These are phyloP conservation scores for Pulveroboletus sp. DNA, from an alignment of 768 basidiomycete species.

Conservation along the genomic window DNA sequence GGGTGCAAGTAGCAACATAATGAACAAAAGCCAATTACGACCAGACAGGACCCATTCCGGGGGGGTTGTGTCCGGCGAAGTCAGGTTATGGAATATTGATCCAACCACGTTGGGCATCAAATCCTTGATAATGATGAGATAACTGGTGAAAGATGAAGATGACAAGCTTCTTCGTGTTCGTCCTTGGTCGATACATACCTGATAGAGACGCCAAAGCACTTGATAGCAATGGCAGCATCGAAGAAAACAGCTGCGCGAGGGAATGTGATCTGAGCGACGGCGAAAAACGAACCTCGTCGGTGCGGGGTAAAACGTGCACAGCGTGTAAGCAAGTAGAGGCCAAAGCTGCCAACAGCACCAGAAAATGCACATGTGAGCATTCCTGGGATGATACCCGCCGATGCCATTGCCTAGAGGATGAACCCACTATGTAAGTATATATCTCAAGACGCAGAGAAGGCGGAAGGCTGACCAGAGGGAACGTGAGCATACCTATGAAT, in stretches of 20 bases:
- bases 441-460: background rate
- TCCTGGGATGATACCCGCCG: constrained; percentile 85
- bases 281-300: constrained; percentile 77
- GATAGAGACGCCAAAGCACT: constrained; percentile 95
- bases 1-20: constrained; percentile 74
- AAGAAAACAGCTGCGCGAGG: constrained; percentile 85
- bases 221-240: constrained; percentile 90
- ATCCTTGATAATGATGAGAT: constrained; percentile 88
- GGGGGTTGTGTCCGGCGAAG: constrained; percentile 56
- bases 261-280: constrained; percentile 80
- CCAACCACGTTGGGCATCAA: constrained; percentile 88
- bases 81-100: constrained; percentile 76
- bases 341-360: constrained; percentile 71
- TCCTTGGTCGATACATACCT: constrained; percentile 45
- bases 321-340: constrained; percentile 81
- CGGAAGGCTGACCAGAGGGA: constrained; percentile 58
- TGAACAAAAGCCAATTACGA: constrained; percentile 75
- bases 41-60: constrained; percentile 75
- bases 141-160: constrained; percentile 38
- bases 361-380: constrained; percentile 84
- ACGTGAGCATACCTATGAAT: constrained; percentile 75
- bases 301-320: constrained; percentile 76
- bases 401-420: constrained; percentile 71
- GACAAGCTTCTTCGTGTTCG: background rate
- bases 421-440: background rate